These are phyloP conservation scores for Kappamyces sp. DNA, from an alignment of 192 early-diverging fungal species.

Conservation along the genomic window DNA sequence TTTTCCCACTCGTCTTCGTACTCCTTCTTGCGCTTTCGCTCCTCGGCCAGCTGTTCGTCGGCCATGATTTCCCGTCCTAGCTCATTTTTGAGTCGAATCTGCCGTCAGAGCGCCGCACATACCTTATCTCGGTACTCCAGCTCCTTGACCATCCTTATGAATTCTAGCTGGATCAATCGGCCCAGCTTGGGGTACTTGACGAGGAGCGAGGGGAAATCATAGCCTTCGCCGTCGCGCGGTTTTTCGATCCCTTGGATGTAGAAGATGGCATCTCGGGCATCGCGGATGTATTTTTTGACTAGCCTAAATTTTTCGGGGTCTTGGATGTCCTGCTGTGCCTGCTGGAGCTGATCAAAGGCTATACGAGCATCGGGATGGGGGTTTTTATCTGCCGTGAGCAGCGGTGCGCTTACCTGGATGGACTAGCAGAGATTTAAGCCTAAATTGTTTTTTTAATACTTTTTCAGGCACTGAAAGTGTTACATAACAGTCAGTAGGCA, in stretches of 20 bases:
- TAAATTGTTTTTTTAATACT: slow-evolving; percentile 27
- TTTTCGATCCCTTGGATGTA: slow-evolving; percentile 18
- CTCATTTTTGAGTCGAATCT: slow-evolving; percentile 39
- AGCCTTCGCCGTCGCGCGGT: neutral
- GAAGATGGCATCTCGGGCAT: slow-evolving; percentile 36
- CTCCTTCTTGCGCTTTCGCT: slow-evolving; percentile 39
- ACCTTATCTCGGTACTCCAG: slow-evolving; percentile 23
- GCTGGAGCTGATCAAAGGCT: slow-evolving; percentile 50
- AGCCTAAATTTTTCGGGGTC: slow-evolving; percentile 36
- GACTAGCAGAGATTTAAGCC: slow-evolving; percentile 46
- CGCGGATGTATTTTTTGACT: slow-evolving; percentile 30
- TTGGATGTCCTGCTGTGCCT: slow-evolving; percentile 40
- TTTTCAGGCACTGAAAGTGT: slow-evolving; percentile 16
- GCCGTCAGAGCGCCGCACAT: neutral
- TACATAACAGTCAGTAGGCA: slow-evolving; percentile 25
- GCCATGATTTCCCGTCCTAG: slow-evolving; percentile 24
- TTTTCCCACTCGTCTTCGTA: slow-evolving; percentile 45
- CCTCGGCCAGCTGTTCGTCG: slow-evolving; percentile 35
- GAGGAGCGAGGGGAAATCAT: neutral
- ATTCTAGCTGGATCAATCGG: slow-evolving; percentile 30
- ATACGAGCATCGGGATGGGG: slow-evolving; percentile 44
- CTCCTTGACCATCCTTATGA: slow-evolving; percentile 27
- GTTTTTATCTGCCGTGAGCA: slow-evolving; percentile 56
- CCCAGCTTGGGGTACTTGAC: slow-evolving; percentile 9
- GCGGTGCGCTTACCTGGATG: too few species aligned